Base-by-base conservation (phyloP, 1,284 basidiomycete species). In the Puccinia polysora region DNA sequence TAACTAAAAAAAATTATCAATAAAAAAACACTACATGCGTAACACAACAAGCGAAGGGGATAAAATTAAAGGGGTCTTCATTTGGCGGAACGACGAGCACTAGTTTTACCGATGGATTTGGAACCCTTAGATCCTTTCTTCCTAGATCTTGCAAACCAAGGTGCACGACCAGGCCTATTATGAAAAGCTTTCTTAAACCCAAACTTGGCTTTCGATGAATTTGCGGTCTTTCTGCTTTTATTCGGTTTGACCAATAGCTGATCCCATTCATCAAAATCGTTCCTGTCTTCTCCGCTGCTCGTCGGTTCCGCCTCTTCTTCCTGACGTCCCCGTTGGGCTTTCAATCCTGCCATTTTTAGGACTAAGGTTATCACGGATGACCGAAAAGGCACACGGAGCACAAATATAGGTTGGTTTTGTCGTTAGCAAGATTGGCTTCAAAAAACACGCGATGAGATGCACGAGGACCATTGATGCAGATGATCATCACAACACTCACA, bases 311-410 rank as follows among this genome's bases (percentile, higher is more conserved):
- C 56, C 8, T 58, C 56, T 8, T n/a, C n/a, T n/a, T n/a, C n/a
- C n/a, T n/a, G n/a, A n/a, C n/a, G n/a, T n/a, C n/a, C n/a, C n/a
- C n/a, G n/a, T n/a, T n/a, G n/a, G n/a, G 56, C 36, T 20, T 14
- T 58, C 34, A 58, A 58, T 6, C 56, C 56, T 23, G 56, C 56
- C 56, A 58, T 58, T 23, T 58, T 58, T 38, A 58, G 20, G 28
- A 58, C 56, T 58, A 5, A n/a, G n/a, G 4, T 18, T 6, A 6
- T 49, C 34, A 38, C 12, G 1, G n/a, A 56, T 14, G 38, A 20
- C 4, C 36, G 4, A 23, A 50, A 10, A 50, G 20, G 2, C 2
- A 14, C 49, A 49, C 45, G n/a, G n/a, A n/a, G n/a, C n/a, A n/a
- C n/a, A n/a, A n/a, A 49, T 50, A 7, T 23, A 23, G 2, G 3